Conservation (phyloP, 208 protist species). For the Herpetomonas tarakana region DNA sequence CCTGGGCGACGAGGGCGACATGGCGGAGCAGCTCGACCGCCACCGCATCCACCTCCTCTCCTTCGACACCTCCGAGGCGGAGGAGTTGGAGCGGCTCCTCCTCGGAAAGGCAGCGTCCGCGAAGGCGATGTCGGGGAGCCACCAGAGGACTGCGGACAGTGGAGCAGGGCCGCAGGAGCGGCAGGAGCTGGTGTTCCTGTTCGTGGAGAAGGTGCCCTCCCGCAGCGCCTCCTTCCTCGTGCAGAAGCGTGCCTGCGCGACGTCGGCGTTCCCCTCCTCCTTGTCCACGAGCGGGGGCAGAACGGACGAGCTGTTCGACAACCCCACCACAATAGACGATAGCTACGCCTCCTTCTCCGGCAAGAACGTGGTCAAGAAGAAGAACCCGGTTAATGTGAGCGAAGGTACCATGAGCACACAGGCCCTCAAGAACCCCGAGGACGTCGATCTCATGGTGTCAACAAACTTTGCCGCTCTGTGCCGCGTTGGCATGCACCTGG, state of each 20-base stretch:
- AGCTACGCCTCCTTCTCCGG: conserved; percentile 2
- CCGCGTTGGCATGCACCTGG: conserved; percentile 78
- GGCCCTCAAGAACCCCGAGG: conserved; percentile 14
- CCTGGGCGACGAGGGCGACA: conserved; percentile 13
- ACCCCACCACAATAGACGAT: conserved; percentile 2
- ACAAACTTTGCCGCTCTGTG: conserved; percentile 69
- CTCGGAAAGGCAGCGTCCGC: conserved; percentile 13
- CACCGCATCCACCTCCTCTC: conserved; percentile 68
- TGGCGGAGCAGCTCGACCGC: conserved; percentile 34
- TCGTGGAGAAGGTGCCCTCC: conserved; percentile 74
- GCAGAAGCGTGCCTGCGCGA: conserved; percentile 8
- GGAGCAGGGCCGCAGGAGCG: conserved; percentile 13
- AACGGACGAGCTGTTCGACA: conserved; percentile 8
- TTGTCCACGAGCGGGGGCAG: neutral
- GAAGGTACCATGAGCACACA: conserved; percentile 6
- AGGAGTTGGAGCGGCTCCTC: conserved; percentile 44
- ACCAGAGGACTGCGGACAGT: neutral
- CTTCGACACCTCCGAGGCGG: conserved; percentile 48
- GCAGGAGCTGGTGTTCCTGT: conserved; percentile 53
- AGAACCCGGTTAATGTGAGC: conserved; percentile 2
- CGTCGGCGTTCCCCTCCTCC: neutral
- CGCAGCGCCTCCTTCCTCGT: conserved; percentile 36
- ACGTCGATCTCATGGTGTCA: conserved; percentile 70
- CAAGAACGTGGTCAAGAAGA: conserved; percentile 6
- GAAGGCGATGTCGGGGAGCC: neutral